A percentile compares a stretch with the other conserved stretches of the same genome.
Evolutionary conservation across 2,329 filamentous ascomycete species (phyloP).

Genomic region (Ophiostoma novo-ulmi): DNA sequence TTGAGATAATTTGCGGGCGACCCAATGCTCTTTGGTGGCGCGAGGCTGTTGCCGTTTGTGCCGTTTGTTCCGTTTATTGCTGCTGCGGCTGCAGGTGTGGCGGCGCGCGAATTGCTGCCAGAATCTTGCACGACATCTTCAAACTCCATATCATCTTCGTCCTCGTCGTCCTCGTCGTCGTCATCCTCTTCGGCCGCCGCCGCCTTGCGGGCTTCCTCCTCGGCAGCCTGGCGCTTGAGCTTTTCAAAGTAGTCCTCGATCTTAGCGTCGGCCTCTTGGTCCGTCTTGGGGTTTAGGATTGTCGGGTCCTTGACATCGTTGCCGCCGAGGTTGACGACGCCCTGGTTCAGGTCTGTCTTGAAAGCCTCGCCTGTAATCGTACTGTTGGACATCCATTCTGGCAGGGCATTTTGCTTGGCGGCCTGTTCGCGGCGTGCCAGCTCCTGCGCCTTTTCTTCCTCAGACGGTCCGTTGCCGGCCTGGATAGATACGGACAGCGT

Average conservation of each 20-base stretch:
- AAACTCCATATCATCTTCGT: constrained; percentile 42
- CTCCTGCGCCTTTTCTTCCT: constrained; percentile 62
- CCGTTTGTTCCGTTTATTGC: constrained; percentile 2
- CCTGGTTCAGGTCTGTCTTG: constrained; percentile 37
- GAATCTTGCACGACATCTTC: constrained; percentile 44
- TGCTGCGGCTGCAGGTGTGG: constrained; percentile 30
- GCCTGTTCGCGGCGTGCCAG: constrained; percentile 60
- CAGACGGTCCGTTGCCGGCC: constrained; percentile 58
- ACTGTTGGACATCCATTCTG: constrained; percentile 66
- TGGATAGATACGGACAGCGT: constrained; percentile 67
- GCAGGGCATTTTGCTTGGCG: constrained; percentile 63
- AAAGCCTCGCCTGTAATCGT: constrained; percentile 63
- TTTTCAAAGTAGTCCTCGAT: constrained; percentile 65
- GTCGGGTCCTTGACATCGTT: constrained; percentile 46
- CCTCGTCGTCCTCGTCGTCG: constrained; percentile 40
- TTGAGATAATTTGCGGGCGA: constrained; percentile 20
- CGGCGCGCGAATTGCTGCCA: constrained; percentile 30
- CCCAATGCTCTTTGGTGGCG: background rate
- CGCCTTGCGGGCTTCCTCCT: constrained; percentile 47
- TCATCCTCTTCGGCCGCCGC: constrained; percentile 45
- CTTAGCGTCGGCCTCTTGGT: constrained; percentile 51
- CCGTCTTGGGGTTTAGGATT: constrained; percentile 33
- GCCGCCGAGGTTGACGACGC: constrained; percentile 31
- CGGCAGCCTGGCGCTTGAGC: constrained; percentile 54
- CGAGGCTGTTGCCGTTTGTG: constrained; percentile 18